Evolutionary conservation across 768 basidiomycete species (phyloP).

Genomic region (Imleria badia): DNA sequence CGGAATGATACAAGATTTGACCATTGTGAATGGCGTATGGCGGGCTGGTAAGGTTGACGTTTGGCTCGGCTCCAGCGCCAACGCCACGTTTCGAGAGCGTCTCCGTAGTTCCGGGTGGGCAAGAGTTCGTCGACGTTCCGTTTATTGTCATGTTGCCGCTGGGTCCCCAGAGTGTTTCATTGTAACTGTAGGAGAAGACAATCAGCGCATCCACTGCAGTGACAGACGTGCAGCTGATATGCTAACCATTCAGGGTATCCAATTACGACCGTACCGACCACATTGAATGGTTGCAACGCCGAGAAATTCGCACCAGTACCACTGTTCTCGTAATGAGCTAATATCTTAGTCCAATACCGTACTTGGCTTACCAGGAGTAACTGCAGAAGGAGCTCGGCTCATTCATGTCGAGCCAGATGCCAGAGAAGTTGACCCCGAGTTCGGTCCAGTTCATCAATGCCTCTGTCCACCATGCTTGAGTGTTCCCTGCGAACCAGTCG

Average conservation of each 20-base stretch:
- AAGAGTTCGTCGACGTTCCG: conserved; percentile 55
- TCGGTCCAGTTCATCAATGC: conserved; percentile 54
- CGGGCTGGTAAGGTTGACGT: conserved; percentile 53
- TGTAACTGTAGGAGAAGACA: conserved; percentile 45
- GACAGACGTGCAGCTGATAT: not conserved
- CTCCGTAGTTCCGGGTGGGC: conserved; percentile 15
- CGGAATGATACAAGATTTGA: conserved; percentile 21
- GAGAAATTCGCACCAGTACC: conserved; percentile 57
- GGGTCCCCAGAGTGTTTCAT: conserved; percentile 57
- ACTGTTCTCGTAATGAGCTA: conserved; percentile 9
- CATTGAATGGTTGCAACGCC: conserved; percentile 55
- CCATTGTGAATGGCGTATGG: conserved; percentile 76
- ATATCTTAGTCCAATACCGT: not conserved
- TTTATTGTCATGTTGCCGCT: conserved; percentile 77
- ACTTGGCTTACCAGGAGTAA: conserved; percentile 48
- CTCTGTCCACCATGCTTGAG: conserved; percentile 60
- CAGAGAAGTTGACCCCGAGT: conserved; percentile 56
- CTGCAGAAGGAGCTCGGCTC: conserved; percentile 65
- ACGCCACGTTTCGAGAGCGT: conserved; percentile 42
- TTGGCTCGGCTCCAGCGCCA: conserved; percentile 48
- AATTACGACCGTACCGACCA: conserved; percentile 48
- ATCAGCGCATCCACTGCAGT: not conserved
- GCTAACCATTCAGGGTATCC: conserved; percentile 70
- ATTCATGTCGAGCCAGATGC: conserved; percentile 74
- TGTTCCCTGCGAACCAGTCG: conserved; percentile 58